Conservation (phyloP, 768 basidiomycete species). For the Agrocybe praecox region DNA sequence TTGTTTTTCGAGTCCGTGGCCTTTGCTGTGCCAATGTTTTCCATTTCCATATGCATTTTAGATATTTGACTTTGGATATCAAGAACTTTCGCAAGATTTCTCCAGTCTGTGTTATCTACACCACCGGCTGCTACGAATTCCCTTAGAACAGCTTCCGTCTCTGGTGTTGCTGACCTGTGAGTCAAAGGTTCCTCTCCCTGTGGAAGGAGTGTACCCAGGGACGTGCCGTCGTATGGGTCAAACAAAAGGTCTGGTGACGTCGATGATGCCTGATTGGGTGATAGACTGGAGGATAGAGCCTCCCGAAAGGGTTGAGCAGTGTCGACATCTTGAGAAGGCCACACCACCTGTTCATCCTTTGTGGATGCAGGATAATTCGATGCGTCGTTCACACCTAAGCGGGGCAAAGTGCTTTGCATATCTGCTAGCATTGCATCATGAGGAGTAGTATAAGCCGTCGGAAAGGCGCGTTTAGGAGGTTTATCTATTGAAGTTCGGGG, state of each 20-base stretch:
- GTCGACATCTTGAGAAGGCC: constrained; percentile 8
- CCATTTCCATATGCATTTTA: constrained; percentile 75
- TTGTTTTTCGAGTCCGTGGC: constrained; percentile 37
- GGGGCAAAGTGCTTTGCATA: constrained; percentile 37
- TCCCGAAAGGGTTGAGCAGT: background rate
- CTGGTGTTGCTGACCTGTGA: background rate
- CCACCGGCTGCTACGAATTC: constrained; percentile 3
- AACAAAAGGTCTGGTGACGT: constrained; percentile 18
- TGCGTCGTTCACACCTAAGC: constrained; percentile 9
- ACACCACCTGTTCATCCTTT: constrained; percentile 11
- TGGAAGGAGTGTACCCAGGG: constrained; percentile 27
- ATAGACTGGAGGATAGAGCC: background rate
- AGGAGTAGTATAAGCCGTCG: constrained; percentile 45
- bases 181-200: constrained; percentile 15
- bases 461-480: constrained; percentile 17
- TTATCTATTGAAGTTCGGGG: constrained; percentile 20
- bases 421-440: constrained; percentile 67
- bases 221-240: constrained; percentile 32
- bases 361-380: constrained; percentile 11
- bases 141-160: constrained; percentile 15
- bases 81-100: constrained; percentile 67
- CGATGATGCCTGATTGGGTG: background rate
- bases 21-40: constrained; percentile 52
- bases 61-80: constrained; percentile 75
- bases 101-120: constrained; percentile 48